These are phyloP conservation scores for Terfezia boudieri DNA, from an alignment of 495 filamentous ascomycete species.

Conservation along the genomic window DNA sequence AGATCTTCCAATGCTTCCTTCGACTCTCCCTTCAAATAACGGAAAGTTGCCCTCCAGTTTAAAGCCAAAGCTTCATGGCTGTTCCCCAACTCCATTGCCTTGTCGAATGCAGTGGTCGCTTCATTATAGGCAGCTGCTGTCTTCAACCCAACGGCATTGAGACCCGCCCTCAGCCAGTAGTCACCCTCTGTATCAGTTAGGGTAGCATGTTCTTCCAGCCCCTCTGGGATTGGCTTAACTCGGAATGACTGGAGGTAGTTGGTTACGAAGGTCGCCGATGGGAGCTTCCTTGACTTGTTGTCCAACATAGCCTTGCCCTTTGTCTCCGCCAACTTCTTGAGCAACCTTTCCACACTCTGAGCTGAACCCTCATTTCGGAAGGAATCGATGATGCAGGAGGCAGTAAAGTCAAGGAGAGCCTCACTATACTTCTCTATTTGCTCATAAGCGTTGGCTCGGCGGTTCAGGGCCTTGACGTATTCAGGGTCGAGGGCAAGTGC, in stretches of 20 bases:
- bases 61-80: constrained; percentile 75
- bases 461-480: constrained; percentile 94
- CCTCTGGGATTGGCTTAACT: constrained; percentile 48
- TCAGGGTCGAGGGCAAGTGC: constrained; percentile 77
- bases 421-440: constrained; percentile 76
- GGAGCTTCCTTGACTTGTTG: constrained; percentile 46
- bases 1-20: constrained; percentile 59
- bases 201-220: constrained; percentile 57
- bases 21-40: constrained; percentile 75
- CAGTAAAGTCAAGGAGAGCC: constrained; percentile 89
- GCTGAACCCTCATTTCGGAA: constrained; percentile 80
- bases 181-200: constrained; percentile 57
- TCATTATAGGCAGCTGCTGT: constrained; percentile 77
- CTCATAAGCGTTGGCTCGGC: constrained; percentile 88
- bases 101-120: constrained; percentile 63
- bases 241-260: constrained; percentile 99
- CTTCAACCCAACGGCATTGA: constrained; percentile 58
- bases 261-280: constrained; percentile 83
- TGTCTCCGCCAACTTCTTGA: constrained; percentile 91
- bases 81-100: constrained; percentile 58
- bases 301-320: constrained; percentile 74
- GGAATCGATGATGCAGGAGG: constrained; percentile 93
- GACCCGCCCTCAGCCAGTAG: constrained; percentile 61
- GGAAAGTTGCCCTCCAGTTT: constrained; percentile 91
- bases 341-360: constrained; percentile 67